Conservation (phyloP, 192 early-diverging fungal genomes). For the Umbelopsis sp. region DNA sequence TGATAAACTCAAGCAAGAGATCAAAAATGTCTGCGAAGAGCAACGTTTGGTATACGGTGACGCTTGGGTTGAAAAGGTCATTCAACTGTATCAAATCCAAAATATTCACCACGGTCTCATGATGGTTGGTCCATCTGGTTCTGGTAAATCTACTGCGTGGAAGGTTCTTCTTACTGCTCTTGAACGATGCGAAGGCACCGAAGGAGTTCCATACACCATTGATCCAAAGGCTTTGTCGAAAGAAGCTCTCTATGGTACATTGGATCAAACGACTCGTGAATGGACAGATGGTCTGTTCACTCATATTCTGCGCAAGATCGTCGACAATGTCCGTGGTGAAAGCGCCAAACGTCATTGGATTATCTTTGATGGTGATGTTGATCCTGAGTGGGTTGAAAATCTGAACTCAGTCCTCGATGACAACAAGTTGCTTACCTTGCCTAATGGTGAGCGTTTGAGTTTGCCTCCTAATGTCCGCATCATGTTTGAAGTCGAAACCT, state of each 20-base stretch:
- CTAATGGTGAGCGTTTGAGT: constrained; percentile 96
- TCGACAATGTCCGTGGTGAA: constrained; percentile 98
- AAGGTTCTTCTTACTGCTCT: constrained; percentile 89
- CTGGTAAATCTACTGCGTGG: constrained; percentile 96
- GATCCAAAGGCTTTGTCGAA: constrained; percentile 99
- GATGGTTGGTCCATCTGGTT: constrained; percentile 98
- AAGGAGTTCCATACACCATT: constrained; percentile 92
- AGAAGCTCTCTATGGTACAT: constrained; percentile 93
- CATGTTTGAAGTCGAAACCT: constrained; percentile 99
- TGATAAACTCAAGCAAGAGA: constrained; percentile 69
- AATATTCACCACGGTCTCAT: constrained; percentile 98
- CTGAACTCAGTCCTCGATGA: constrained; percentile 97
- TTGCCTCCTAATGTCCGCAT: constrained; percentile 96
- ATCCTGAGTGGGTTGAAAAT: constrained; percentile 99
- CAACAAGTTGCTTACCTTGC: constrained; percentile 95
- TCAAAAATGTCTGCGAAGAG: constrained; percentile 77
- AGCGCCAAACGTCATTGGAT: constrained; percentile 96
- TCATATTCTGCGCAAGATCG: constrained; percentile 93
- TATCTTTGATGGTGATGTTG: constrained; percentile 99
- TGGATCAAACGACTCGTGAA: constrained; percentile 97
- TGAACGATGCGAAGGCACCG: constrained; percentile 84
- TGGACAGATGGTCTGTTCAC: constrained; percentile 99
- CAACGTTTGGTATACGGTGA: constrained; percentile 74
- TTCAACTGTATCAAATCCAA: constrained; percentile 98
- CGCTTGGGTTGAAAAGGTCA: constrained; percentile 94